Evolutionary conservation across 345 rosid species (phyloP), one percentile per base, ranked within the genome.

Genomic region (Iberis pinnata): DNA sequence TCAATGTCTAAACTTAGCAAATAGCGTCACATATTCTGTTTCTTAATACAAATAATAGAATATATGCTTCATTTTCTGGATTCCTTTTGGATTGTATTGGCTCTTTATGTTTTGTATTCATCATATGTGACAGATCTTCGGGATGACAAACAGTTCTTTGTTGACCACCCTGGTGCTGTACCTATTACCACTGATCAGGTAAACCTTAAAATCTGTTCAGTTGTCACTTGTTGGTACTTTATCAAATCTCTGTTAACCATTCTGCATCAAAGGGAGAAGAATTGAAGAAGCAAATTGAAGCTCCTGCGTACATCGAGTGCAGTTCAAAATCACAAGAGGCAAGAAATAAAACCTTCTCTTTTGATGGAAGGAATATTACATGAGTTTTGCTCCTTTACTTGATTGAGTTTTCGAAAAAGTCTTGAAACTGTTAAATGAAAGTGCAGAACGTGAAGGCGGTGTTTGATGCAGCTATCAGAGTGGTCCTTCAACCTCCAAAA

Each of bases 301-400:
- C 96, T 12, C 88, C 95, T 55, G 82, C 86, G 38, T 90, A 88
- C 67, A 80, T 90, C 4, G 98, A 90, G 49, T 90, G 98, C 78
- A 90, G 98, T 68, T 81, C 98, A 13, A 90, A 84, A 70, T 65
- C 98, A 18, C 98, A 90, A 69, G 86, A 84, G 96, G 98, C 78
- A 64, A 10, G 19, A 26, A 44, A 15, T 6, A 55, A 45, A 44
- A 36, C 7, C 14, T 27, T 31, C 13, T 12, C n/a, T 26, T 14
- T 26, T 43, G 17, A 22, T 43, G 17, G 17, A 20, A 20, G 15
- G 11, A 40, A 36, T 16, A 20, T 43, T 33, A 45, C 36, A 17
- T 18, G 26, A 22, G 18, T 25, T 49, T 35, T 33, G 32, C 43
- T n/a, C 20, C 6, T 20, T 38, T 58, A 15, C 51, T 32, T 54